phyloP scores from a whole-genome alignment of 305 asterid genomes.

The Caryopteris hybrid region DNA sequence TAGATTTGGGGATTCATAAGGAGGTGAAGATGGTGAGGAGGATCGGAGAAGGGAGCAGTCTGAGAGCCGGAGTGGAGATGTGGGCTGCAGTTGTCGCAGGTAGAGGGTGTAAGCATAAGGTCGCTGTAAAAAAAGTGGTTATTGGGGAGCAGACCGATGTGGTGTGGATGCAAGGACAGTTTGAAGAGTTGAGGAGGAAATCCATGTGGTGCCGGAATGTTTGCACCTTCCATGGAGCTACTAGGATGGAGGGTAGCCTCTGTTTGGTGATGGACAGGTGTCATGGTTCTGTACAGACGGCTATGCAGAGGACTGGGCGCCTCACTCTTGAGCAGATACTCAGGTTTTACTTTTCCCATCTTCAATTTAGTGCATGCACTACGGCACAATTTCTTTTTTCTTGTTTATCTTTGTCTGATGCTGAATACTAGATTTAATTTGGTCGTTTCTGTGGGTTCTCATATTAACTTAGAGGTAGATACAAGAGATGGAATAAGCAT shows the following conservation, averaged over 20 bases:
- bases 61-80: constrained; percentile 60
- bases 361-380: neutral
- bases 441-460: constrained; percentile 4
- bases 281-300: constrained; percentile 86
- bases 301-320: constrained; percentile 85
- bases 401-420: constrained; percentile 8
- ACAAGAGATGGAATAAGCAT: neutral
- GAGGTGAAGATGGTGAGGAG: constrained; percentile 69
- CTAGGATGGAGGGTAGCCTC: constrained; percentile 56
- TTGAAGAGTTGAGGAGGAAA: constrained; percentile 81
- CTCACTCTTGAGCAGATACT: constrained; percentile 96
- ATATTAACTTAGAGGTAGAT: neutral
- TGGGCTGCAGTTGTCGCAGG: constrained; percentile 67
- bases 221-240: constrained; percentile 87
- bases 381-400: neutral
- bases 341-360: constrained; percentile 42
- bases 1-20: constrained; percentile 69
- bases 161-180: constrained; percentile 87
- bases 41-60: constrained; percentile 50
- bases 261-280: constrained; percentile 92
- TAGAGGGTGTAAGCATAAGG: constrained; percentile 70
- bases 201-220: constrained; percentile 97
- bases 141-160: constrained; percentile 62
- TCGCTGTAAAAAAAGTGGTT: constrained; percentile 76
- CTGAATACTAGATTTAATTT: constrained; percentile 8